Evolutionary conservation across 1,139 yeast genomes (phyloP).

Genomic region (Candida frijolesensis): DNA sequence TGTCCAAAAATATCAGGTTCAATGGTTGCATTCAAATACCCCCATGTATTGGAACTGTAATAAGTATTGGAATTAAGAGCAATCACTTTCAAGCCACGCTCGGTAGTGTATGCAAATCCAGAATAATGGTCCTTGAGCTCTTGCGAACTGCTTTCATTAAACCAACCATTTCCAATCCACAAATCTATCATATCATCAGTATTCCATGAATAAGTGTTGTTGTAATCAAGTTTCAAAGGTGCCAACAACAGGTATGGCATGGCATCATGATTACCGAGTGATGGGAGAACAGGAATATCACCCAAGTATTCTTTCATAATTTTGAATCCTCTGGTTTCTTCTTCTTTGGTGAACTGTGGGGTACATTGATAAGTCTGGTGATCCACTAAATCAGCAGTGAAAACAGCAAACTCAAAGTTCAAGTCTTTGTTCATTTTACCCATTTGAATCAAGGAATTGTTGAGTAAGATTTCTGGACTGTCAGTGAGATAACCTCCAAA

Average conservation of each 20-base stretch:
- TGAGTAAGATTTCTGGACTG: slow-evolving; percentile 60
- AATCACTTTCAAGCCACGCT: slow-evolving; percentile 60
- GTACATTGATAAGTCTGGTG: slow-evolving; percentile 27
- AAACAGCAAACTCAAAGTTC: slow-evolving; percentile 59
- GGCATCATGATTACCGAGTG: neutral
- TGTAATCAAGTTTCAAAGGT: neutral
- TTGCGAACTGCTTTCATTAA: slow-evolving; percentile 24
- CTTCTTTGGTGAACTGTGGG: neutral
- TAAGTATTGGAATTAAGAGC: slow-evolving; percentile 69
- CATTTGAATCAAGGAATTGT: slow-evolving; percentile 54
- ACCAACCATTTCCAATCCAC: slow-evolving; percentile 52
- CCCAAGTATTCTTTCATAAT: neutral
- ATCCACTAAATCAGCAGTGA: slow-evolving; percentile 73
- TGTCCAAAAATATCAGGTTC: slow-evolving; percentile 67
- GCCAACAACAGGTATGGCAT: neutral
- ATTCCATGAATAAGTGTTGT: slow-evolving; percentile 61
- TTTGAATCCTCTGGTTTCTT: neutral
- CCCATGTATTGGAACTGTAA: slow-evolving; percentile 65
- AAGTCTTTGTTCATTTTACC: slow-evolving; percentile 32
- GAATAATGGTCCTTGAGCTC: slow-evolving; percentile 50
- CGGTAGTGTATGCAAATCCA: slow-evolving; percentile 61
- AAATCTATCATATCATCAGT: slow-evolving; percentile 58
- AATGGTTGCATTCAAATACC: slow-evolving; percentile 54
- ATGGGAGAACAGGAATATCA: neutral
- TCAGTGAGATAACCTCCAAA: slow-evolving; percentile 68